Evolutionary conservation across 2,329 filamentous ascomycete genomes (phyloP).

Genomic region (Paraphoma sp.): DNA sequence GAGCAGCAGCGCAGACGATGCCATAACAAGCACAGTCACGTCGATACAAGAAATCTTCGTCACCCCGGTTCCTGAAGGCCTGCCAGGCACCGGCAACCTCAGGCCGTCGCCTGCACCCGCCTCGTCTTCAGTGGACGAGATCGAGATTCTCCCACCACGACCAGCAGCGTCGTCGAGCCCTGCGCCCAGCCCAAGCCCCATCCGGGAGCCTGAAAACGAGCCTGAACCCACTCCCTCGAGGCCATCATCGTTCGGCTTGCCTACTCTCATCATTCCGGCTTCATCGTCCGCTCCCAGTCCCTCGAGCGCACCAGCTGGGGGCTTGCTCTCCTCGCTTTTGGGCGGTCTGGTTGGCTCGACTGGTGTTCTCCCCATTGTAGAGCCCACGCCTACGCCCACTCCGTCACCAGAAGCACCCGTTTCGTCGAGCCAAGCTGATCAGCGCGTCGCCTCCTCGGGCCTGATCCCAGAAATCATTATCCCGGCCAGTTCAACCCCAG

Average conservation of each 20-base stretch:
- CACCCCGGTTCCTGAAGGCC: slow-evolving; percentile 20
- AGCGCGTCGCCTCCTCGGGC: slow-evolving; percentile 19
- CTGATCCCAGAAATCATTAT: slow-evolving; percentile 22
- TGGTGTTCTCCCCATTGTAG: slow-evolving; percentile 22
- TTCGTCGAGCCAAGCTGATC: slow-evolving; percentile 4
- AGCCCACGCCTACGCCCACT: slow-evolving; percentile 27
- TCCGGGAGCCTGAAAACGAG: neutral
- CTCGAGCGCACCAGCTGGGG: slow-evolving; percentile 2
- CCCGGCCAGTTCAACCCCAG: slow-evolving; percentile 16
- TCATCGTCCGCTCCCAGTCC: slow-evolving; percentile 1
- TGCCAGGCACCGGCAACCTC: slow-evolving; percentile 12
- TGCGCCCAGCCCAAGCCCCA: neutral
- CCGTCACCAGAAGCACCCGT: slow-evolving; percentile 5
- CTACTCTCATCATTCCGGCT: slow-evolving; percentile 6
- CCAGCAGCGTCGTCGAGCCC: slow-evolving; percentile 3
- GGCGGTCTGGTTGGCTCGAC: slow-evolving; percentile 27
- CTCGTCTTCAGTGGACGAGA: neutral
- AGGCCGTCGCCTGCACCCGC: slow-evolving; percentile 3
- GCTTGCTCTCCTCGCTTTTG: slow-evolving; percentile 16
- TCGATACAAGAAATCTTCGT: slow-evolving; percentile 15
- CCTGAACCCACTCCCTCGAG: neutral
- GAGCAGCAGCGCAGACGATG: slow-evolving; percentile 16
- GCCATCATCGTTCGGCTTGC: neutral
- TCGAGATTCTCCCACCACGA: neutral
- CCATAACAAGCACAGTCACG: slow-evolving; percentile 16